These are phyloP conservation scores for Edaphochlamys debaryana DNA, from an alignment of 139 green algal genomes.

Conservation along the genomic window DNA sequence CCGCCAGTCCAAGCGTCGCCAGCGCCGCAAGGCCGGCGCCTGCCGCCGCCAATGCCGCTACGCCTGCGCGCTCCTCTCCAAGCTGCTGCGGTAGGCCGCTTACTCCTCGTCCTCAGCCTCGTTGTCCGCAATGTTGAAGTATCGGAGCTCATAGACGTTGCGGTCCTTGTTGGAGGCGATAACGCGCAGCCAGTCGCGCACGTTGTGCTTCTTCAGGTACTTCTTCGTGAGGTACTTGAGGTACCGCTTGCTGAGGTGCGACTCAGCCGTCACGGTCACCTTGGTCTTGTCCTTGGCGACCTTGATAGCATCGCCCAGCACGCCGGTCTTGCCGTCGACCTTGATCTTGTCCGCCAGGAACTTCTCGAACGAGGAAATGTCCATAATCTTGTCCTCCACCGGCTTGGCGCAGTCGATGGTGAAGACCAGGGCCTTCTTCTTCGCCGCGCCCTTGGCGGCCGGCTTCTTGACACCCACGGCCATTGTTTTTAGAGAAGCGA, in stretches of 20 bases:
- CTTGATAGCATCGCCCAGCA: conserved; percentile 89
- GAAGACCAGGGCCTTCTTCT: conserved; percentile 59
- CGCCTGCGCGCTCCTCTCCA: conserved; percentile 28
- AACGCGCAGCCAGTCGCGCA: conserved; percentile 98
- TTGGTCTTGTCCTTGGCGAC: conserved; percentile 92
- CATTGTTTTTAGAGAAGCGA: conserved; percentile 22
- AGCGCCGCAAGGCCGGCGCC: no score
- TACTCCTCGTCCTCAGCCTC: conserved; percentile 92
- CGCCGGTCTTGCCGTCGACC: conserved; percentile 83
- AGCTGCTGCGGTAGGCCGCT: conserved; percentile 14
- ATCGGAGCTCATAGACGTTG: conserved; percentile 97
- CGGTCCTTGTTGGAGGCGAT: conserved; percentile 99
- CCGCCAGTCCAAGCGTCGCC: no score
- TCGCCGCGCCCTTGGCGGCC: conserved; percentile 44
- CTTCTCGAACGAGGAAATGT: conserved; percentile 97
- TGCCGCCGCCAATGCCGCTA: no score
- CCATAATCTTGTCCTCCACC: conserved; percentile 80
- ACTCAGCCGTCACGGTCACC: conserved; percentile 84
- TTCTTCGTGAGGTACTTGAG: conserved; percentile 99
- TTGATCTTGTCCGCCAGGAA: conserved; percentile 99
- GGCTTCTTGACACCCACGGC: conserved; percentile 41
- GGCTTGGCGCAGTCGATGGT: conserved; percentile 66
- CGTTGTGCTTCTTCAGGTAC: conserved; percentile 99
- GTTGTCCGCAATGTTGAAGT: conserved; percentile 98
- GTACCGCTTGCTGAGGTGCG: conserved; percentile 92